phyloP scores from a whole-genome alignment of 1,284 basidiomycete species.

The Ganoderma lucidum region DNA sequence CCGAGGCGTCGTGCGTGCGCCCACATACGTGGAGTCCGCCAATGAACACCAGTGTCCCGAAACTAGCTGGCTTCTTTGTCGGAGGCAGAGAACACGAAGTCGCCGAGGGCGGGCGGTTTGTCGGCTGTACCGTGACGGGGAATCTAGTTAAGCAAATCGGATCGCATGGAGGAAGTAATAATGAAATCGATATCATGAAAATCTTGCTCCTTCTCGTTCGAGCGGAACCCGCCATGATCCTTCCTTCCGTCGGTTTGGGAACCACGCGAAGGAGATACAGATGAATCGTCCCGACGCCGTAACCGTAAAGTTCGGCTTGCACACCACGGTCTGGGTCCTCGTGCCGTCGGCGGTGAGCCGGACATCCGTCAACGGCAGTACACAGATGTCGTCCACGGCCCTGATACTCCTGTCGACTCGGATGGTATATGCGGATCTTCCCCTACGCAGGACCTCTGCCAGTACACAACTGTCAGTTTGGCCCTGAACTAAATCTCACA shows the following conservation, averaged over 20 bases:
- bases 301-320: background rate
- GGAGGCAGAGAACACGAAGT: background rate
- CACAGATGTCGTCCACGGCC: constrained; percentile 55
- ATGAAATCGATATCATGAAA: background rate
- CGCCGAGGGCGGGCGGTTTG: background rate
- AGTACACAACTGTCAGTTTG: background rate
- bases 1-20: background rate
- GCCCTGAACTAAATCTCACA: background rate
- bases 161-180: background rate
- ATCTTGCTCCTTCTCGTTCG: background rate
- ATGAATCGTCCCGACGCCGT: background rate
- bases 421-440: background rate
- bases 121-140: background rate
- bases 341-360: background rate
- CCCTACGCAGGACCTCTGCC: background rate
- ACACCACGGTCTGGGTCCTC: background rate
- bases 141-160: background rate
- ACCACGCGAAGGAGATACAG: background rate
- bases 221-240: background rate
- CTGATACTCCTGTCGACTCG: constrained; percentile 56
- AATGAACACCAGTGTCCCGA: background rate
- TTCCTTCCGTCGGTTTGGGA: background rate
- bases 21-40: background rate
- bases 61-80: background rate
- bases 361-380: background rate